A percentile compares a stretch with the other conserved stretches of the same genome.
Evolutionary conservation across 1,139 yeast species (phyloP).

Genomic region (Nakaseomyces kungkrabaensis): DNA sequence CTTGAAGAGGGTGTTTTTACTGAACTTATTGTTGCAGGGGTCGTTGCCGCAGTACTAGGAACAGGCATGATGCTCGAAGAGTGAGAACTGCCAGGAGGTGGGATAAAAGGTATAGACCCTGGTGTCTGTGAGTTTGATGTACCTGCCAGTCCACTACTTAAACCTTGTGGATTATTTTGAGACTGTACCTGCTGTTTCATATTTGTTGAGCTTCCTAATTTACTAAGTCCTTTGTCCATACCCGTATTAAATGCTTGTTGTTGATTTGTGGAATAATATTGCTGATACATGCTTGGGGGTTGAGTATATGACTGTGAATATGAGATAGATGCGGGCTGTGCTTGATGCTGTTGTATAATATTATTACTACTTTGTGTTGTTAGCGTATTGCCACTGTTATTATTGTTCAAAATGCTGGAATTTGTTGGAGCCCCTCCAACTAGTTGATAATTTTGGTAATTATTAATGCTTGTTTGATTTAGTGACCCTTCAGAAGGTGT

Average conservation of each 20-base stretch:
- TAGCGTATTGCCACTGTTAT: neutral
- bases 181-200: neutral
- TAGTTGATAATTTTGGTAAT: neutral
- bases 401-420: neutral
- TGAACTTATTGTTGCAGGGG: neutral
- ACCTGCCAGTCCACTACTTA: neutral
- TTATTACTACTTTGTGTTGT: neutral
- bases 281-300: conserved; percentile 1
- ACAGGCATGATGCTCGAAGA: neutral
- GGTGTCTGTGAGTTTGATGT: neutral
- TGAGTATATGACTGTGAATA: conserved; percentile 1
- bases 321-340: neutral
- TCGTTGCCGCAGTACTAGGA: neutral
- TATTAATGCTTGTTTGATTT: neutral
- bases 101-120: neutral
- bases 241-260: conserved; percentile 1
- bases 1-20: neutral
- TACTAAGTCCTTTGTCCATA: neutral
- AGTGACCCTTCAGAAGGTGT: neutral
- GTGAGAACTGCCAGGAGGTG: neutral
- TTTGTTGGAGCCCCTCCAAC: neutral
- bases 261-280: conserved; percentile 1
- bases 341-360: neutral
- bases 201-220: neutral
- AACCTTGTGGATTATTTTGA: neutral